A percentile compares a stretch with the other conserved stretches of the same genome.
These are phyloP conservation scores for Malania oleifera DNA, from an alignment of 164 flowering plant species.

Conservation along the genomic window DNA sequence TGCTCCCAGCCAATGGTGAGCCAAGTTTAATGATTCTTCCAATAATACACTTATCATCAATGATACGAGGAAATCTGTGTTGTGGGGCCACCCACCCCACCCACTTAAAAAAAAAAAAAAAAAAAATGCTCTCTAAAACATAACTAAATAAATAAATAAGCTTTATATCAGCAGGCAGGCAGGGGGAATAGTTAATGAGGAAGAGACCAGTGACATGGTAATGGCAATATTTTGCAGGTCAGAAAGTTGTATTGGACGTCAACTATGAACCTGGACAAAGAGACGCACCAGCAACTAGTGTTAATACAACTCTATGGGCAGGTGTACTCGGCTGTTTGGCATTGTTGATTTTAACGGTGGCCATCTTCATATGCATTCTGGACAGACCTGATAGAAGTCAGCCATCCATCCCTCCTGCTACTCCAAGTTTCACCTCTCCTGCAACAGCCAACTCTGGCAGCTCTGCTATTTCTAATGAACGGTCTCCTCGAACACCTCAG, in stretches of 20 bases:
- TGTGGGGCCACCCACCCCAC: no score
- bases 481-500: conserved; percentile 76
- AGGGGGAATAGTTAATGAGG: neutral
- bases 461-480: conserved; percentile 28
- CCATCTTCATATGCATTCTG: conserved; percentile 21
- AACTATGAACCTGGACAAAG: conserved; percentile 42
- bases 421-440: conserved; percentile 33
- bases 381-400: conserved; percentile 30
- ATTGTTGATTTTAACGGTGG: conserved; percentile 23
- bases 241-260: conserved; percentile 55
- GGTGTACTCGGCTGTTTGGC: conserved; percentile 20
- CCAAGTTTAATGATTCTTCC: neutral
- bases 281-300: conserved; percentile 5
- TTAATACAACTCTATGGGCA: conserved; percentile 20
- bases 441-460: conserved; percentile 44
- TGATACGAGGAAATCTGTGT: no score
- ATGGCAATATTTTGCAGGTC: conserved; percentile 51
- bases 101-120: no score
- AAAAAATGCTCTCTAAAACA: no score
- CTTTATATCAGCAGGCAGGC: no score
- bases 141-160: no score
- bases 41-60: neutral
- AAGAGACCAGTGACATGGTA: neutral
- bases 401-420: conserved; percentile 18
- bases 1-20: conserved; percentile 73